These are phyloP conservation scores for Aspergillus glaucus DNA, from an alignment of 2,329 filamentous ascomycete genomes.

Conservation along the genomic window DNA sequence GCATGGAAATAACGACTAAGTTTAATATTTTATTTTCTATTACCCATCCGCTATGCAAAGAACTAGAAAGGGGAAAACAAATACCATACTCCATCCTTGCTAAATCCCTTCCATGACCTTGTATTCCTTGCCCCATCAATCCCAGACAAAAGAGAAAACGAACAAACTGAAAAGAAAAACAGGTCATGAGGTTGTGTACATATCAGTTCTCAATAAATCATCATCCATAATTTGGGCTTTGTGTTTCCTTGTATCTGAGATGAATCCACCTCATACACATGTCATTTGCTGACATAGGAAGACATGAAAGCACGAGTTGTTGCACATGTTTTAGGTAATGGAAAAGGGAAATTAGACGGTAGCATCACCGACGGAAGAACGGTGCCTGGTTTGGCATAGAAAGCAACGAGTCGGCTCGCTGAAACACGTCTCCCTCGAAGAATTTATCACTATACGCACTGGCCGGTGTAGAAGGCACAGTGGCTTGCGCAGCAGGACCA, in stretches of 20 bases:
- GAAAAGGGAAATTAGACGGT: background rate
- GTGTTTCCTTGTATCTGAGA: no score
- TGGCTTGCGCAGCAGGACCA: conserved; percentile 84
- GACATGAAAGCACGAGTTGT: no score
- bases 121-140: background rate
- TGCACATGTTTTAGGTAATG: background rate
- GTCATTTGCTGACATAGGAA: no score
- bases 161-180: background rate
- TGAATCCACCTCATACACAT: no score
- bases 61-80: background rate
- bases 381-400: conserved; percentile 39
- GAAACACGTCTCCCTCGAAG: conserved; percentile 45
- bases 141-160: background rate
- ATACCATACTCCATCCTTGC: conserved; percentile 1
- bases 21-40: background rate
- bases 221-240: background rate
- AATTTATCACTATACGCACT: conserved; percentile 44
- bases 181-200: background rate
- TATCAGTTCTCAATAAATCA: background rate
- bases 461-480: conserved; percentile 61
- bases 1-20: no score
- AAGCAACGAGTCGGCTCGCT: conserved; percentile 43
- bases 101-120: background rate
- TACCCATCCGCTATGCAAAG: conserved; percentile 4
- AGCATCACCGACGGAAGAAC: conserved; percentile 20